These are phyloP conservation scores for Dendrobium chrysotoxum DNA, from an alignment of 106 monocot genomes.

Conservation along the genomic window DNA sequence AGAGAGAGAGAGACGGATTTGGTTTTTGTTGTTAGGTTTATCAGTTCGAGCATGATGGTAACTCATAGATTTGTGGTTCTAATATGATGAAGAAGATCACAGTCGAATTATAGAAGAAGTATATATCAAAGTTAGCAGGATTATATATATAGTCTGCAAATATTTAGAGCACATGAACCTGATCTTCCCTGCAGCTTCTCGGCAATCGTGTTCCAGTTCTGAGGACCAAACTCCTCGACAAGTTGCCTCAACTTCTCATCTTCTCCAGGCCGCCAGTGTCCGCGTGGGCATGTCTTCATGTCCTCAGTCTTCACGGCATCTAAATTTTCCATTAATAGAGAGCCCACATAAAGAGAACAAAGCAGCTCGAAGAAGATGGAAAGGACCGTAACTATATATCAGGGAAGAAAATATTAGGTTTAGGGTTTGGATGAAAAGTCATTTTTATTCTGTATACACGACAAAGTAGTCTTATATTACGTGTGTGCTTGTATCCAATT, in stretches of 20 bases:
- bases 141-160: background rate
- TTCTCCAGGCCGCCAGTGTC: conserved; percentile 85
- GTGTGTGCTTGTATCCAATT: background rate
- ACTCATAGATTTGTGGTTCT: too few species aligned
- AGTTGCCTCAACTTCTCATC: conserved; percentile 70
- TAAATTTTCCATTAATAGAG: background rate
- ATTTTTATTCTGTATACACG: background rate
- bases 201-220: conserved; percentile 85
- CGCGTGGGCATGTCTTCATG: conserved; percentile 36
- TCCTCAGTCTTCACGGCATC: conserved; percentile 13
- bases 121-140: too few species aligned
- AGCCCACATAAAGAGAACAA: background rate
- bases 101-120: too few species aligned
- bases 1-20: too few species aligned
- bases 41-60: too few species aligned
- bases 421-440: conserved; percentile 10
- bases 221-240: conserved; percentile 75
- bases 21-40: too few species aligned
- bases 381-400: background rate
- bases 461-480: background rate
- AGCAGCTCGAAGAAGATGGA: background rate
- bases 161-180: conserved; percentile 25
- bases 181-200: conserved; percentile 83
- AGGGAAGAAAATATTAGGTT: conserved; percentile 2
- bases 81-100: too few species aligned